These are phyloP conservation scores for Phytophthora sojae DNA, from an alignment of 352 stramenopile genomes.

Conservation along the genomic window DNA sequence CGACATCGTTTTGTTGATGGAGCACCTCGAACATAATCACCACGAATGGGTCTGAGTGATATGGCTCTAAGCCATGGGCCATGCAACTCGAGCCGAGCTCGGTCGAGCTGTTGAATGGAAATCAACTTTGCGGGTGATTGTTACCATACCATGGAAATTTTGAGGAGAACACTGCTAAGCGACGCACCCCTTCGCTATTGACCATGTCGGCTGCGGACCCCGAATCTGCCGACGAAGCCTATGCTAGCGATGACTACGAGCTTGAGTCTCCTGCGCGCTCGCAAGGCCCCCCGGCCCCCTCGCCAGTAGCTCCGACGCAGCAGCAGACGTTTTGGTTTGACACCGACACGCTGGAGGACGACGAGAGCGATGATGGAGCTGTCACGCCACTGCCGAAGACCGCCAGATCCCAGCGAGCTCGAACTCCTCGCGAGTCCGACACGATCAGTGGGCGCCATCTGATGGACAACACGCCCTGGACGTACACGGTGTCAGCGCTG, in stretches of 20 bases:
- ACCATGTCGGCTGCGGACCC: constrained; percentile 32
- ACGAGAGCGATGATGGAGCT: constrained; percentile 23
- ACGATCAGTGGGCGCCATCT: constrained; percentile 28
- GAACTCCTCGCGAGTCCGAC: constrained; percentile 10
- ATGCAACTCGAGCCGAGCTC: too few relatives aligned
- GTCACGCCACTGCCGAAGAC: constrained; percentile 21
- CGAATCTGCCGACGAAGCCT: constrained; percentile 27
- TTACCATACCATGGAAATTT: neutral
- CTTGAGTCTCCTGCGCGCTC: constrained; percentile 29
- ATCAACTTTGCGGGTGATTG: constrained; percentile 3
- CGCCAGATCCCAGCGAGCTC: constrained; percentile 16
- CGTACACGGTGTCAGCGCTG: constrained; percentile 48
- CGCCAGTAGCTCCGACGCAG: neutral
- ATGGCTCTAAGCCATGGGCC: too few relatives aligned
- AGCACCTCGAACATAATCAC: too few relatives aligned
- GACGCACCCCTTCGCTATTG: constrained; percentile 15
- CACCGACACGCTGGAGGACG: constrained; percentile 15
- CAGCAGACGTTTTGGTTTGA: constrained; percentile 16
- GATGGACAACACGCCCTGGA: constrained; percentile 58
- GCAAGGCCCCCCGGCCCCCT: neutral
- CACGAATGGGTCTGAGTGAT: too few relatives aligned
- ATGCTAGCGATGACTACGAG: constrained; percentile 46
- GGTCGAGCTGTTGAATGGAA: too few relatives aligned
- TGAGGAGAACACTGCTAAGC: neutral
- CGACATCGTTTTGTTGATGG: too few relatives aligned